Conservation (phyloP, 148 eudicot genomes). For the Diospyros lotus region DNA sequence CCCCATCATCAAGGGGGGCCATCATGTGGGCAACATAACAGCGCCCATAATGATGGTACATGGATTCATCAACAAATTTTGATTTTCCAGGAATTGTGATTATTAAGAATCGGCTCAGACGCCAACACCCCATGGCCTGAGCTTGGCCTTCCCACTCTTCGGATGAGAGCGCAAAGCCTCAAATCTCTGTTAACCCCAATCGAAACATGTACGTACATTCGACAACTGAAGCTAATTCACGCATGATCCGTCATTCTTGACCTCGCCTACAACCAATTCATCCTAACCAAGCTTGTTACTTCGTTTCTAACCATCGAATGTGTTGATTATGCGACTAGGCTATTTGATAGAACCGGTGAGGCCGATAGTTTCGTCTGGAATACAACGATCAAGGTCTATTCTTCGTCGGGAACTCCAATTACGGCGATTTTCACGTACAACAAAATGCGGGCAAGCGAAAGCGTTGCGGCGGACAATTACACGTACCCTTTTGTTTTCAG, state of each 20-base stretch:
- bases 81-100: too few relatives aligned
- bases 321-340: background rate
- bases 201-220: background rate
- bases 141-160: too few relatives aligned
- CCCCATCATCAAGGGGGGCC: too few relatives aligned
- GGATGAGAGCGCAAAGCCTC: background rate
- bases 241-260: background rate
- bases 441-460: conserved; percentile 1
- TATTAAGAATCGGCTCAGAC: too few relatives aligned
- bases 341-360: conserved; percentile 1
- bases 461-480: background rate
- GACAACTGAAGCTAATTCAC: conserved; percentile 1
- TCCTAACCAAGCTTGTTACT: conserved; percentile 4
- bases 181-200: background rate
- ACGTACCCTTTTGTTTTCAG: conserved; percentile 6
- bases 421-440: background rate
- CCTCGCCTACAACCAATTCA: conserved; percentile 4
- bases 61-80: too few relatives aligned
- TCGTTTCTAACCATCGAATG: background rate
- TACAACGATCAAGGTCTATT: background rate
- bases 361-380: background rate
- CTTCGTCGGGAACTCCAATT: background rate
- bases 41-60: too few relatives aligned
- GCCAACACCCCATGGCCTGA: too few relatives aligned
- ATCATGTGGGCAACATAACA: too few relatives aligned